A percentile compares a stretch with the other conserved stretches of the same genome.
phyloP scores from a whole-genome alignment of 805 yeast species.

The Tetrapisispora fleetii region DNA sequence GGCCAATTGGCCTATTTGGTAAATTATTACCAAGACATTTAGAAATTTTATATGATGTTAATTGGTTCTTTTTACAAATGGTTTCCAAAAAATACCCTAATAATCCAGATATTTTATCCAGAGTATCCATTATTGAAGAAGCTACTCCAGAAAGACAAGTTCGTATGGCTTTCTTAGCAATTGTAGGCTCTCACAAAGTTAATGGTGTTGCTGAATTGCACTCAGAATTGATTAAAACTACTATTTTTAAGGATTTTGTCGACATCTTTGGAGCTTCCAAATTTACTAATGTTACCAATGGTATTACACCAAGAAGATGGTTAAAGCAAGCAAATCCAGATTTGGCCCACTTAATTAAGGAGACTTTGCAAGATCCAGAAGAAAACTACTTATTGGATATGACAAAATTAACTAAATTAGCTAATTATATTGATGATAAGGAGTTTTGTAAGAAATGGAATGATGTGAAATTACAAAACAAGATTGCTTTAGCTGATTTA shows the following conservation, averaged over 20 bases:
- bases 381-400: constrained; percentile 62
- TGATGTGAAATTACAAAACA: constrained; percentile 58
- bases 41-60: constrained; percentile 82
- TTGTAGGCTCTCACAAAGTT: constrained; percentile 85
- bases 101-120: constrained; percentile 48
- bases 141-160: constrained; percentile 61
- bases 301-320: constrained; percentile 96
- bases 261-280: constrained; percentile 69
- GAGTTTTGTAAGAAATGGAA: constrained; percentile 66
- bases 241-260: constrained; percentile 86
- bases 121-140: constrained; percentile 84
- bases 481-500: constrained; percentile 53
- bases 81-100: constrained; percentile 72
- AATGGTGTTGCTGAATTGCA: constrained; percentile 95
- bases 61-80: constrained; percentile 61
- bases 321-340: constrained; percentile 85
- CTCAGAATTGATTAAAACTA: constrained; percentile 80
- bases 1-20: constrained; percentile 81
- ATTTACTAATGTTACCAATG: constrained; percentile 88
- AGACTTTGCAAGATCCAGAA: constrained; percentile 48
- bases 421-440: constrained; percentile 54
- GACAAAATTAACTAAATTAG: constrained; percentile 55
- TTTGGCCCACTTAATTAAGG: constrained; percentile 62
- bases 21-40: constrained; percentile 81
- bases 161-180: constrained; percentile 87